Base-by-base conservation (phyloP, 208 protist genomes). In the Kentomonas sorsogonicus region DNA sequence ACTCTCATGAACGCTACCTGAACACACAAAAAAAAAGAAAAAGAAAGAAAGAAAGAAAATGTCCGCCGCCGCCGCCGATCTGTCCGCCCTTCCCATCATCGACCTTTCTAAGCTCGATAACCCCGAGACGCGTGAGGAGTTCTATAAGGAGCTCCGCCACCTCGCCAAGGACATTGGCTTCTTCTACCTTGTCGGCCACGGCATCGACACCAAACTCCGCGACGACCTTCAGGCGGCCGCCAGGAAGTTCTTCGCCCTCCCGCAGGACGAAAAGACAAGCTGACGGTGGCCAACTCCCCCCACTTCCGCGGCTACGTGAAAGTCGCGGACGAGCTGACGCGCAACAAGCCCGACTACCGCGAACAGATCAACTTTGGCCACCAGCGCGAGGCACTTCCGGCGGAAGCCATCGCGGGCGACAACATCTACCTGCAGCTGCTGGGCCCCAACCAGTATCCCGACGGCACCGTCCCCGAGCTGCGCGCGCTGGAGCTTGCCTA, bases 111-210 rank as follows among this genome's bases (percentile, higher is more conserved):
- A 54, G 48, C 26, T 54, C 20, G 48, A 54, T 18, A 54, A 40
- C 31, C 29, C 34, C 29, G 25, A 23, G 15, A 54, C 48, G 9
- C 48, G 31, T 2, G 48, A 6, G 26, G 48, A 29, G 15, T 54
- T 54, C 29, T 54, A 54, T 29, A 34, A 26, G 27, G 23, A 54
- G 31, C 48, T 54, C 9, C 48, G 48, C 2, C 48, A 54, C 48
- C 10, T 54, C 11, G 48, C 48, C 3, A 6, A 29, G 2, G 48
- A 54, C 16, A 39, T 54, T 39, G 48, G 48, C 31, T 54, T 54
- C 48, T 54, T 54, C 48, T 54, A 54, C 31, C 48, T 54, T 7
- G 48, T 54, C 16, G 48, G 48, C 2, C 48, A 54, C 48, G 48
- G 48, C 16, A 39, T 54, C 4, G 30, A 27, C 31, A 2, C 26